Evolutionary conservation across 345 rosid genomes (phyloP), one percentile per base, ranked within the genome.

Genomic region (Nasturtium officinale): DNA sequence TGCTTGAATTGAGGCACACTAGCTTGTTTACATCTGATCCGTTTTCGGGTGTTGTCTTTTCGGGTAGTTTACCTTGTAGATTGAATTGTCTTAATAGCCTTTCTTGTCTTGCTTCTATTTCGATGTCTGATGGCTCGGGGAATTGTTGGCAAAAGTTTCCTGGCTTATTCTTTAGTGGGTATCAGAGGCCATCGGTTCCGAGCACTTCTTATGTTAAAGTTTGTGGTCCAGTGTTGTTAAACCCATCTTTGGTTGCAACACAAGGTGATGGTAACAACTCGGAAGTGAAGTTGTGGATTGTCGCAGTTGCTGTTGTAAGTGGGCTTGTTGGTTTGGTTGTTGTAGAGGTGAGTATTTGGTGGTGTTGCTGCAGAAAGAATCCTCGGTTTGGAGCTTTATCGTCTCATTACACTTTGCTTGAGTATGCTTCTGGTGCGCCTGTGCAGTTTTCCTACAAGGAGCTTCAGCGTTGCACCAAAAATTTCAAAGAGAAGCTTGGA

Each of bases 351-450:
- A 65, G 87, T 28, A 63, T 83, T 6, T 87, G 90, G 91, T 83
- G 85, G 76, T 83, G 80, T n/a, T 87, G 83, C 55, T 80, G 80
- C 35, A 73, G 75, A 73, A 74, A 82, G 7, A 72, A 79, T 57
- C 62, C 73, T 29, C 75, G 64, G 42, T 80, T 83, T 65, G 83
- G 81, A 9, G 55, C 77, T 52, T 61, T 80, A 5, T 82, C 87
- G 17, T 76, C 83, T 71, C 80, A 82, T 53, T 87, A 86, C 51
- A 57, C 76, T 28, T 67, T 86, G 69, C 81, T 85, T 43, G 89
- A 84, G 64, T 86, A 86, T 60, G 89, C 92, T 16, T 89, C 89
- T 11, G 85, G 85, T 63, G 85, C 85, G 28, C 92, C 85, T 0
- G 76, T 74, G 33, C 86, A 80, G 83, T 87, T 85, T 75, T 67